Percentiles rank a stretch among this genome's conserved stretches.
Evolutionary conservation across 441 rosid species (phyloP).

Genomic region (Brassica balearica): DNA sequence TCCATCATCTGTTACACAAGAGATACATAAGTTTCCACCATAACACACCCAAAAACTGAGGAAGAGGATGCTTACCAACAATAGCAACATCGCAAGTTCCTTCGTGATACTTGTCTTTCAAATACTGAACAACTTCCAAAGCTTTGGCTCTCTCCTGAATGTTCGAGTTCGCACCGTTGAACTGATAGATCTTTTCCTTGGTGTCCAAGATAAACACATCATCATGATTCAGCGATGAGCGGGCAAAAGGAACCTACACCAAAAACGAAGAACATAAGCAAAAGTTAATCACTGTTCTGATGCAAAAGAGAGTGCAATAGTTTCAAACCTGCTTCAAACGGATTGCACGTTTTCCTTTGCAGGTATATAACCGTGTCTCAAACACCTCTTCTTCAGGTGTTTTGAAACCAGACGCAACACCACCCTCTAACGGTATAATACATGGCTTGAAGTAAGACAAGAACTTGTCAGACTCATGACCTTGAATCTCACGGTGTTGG

Average conservation of each 20-base stretch:
- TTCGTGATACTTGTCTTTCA: conserved; percentile 95
- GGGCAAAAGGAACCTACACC: conserved; percentile 87
- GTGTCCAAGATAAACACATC: conserved; percentile 96
- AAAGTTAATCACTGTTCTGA: conserved; percentile 28
- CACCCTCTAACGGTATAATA: conserved; percentile 95
- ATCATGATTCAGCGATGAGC: conserved; percentile 98
- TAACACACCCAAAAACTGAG: conserved; percentile 5
- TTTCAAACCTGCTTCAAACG: conserved; percentile 89
- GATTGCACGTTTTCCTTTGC: conserved; percentile 89
- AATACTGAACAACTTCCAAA: conserved; percentile 93
- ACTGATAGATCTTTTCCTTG: conserved; percentile 86
- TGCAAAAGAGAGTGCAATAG: conserved; percentile 26
- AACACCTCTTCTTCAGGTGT: conserved; percentile 83
- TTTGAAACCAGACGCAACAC: conserved; percentile 94
- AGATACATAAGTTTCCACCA: conserved; percentile 33
- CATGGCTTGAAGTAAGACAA: conserved; percentile 99
- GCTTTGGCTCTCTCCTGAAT: conserved; percentile 99
- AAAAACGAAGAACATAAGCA: conserved; percentile 22
- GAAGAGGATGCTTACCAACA: conserved; percentile 73
- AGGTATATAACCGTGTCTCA: conserved; percentile 89
- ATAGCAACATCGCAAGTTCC: conserved; percentile 89
- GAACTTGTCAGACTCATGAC: conserved; percentile 96
- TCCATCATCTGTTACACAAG: conserved; percentile 80
- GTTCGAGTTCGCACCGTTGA: conserved; percentile 97
- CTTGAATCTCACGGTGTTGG: conserved; percentile 97